Conservation (phyloP, 805 yeast genomes). For the Ogataea nakhonphanomensis region DNA sequence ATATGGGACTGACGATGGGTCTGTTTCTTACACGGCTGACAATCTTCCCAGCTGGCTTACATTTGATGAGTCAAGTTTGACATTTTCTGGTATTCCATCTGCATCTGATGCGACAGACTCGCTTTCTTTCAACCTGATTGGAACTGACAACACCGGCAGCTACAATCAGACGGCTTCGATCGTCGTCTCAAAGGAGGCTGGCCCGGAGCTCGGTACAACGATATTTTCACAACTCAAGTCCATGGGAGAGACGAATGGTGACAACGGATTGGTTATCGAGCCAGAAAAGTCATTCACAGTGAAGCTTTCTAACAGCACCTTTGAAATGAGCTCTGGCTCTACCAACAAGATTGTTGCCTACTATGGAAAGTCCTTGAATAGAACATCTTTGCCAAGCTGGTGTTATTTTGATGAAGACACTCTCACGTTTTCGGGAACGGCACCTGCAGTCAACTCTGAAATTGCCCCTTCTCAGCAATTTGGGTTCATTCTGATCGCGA, state of each 20-base stretch:
- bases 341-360: slow-evolving; percentile 55
- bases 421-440: slow-evolving; percentile 76
- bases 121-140: slow-evolving; percentile 53
- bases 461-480: slow-evolving; percentile 84
- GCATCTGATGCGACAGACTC: slow-evolving; percentile 41
- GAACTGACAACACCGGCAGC: slow-evolving; percentile 58
- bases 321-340: slow-evolving; percentile 43
- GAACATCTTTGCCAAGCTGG: slow-evolving; percentile 93
- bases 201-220: slow-evolving; percentile 45
- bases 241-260: slow-evolving; percentile 76
- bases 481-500: slow-evolving; percentile 69
- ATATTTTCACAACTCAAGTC: slow-evolving; percentile 52
- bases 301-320: slow-evolving; percentile 59
- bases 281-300: slow-evolving; percentile 70
- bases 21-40: slow-evolving; percentile 52
- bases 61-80: slow-evolving; percentile 59
- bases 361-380: slow-evolving; percentile 77
- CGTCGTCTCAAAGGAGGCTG: slow-evolving; percentile 54
- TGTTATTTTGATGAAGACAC: slow-evolving; percentile 59
- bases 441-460: slow-evolving; percentile 80
- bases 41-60: slow-evolving; percentile 75
- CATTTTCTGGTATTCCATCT: slow-evolving; percentile 68
- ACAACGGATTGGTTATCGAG: slow-evolving; percentile 63
- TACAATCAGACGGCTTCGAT: slow-evolving; percentile 51
- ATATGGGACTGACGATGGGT: slow-evolving; percentile 44